These are phyloP conservation scores for Mycena haematopus DNA, from an alignment of 768 basidiomycete genomes.

Conservation along the genomic window DNA sequence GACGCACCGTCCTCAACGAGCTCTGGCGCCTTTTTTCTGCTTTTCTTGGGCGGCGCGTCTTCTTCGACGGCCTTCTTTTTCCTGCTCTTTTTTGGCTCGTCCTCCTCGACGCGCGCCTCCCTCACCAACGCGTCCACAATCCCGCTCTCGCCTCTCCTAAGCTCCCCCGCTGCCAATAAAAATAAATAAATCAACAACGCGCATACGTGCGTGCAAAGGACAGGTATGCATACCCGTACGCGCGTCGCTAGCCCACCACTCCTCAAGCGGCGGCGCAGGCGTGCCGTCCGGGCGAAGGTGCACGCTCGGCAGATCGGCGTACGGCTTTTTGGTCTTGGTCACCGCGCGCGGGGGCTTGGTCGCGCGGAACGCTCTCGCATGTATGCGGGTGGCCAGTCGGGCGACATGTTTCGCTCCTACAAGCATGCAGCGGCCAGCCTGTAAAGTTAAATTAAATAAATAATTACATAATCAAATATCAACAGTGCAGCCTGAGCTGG, in stretches of 20 bases:
- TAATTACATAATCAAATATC: background rate
- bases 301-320: conserved; percentile 51
- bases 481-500: no score
- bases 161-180: background rate
- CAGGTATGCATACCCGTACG: conserved; percentile 6
- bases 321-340: conserved; percentile 49
- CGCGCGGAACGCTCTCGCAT: background rate
- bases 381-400: background rate
- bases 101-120: conserved; percentile 15
- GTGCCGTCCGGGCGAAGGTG: conserved; percentile 39
- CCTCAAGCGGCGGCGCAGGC: conserved; percentile 36
- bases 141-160: background rate
- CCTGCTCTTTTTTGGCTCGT: background rate
- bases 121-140: conserved; percentile 7
- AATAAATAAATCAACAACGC: background rate
- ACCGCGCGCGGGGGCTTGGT: background rate
- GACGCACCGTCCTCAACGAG: conserved; percentile 13
- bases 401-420: conserved; percentile 12
- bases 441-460: background rate
- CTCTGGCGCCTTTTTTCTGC: conserved; percentile 9
- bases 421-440: conserved; percentile 12
- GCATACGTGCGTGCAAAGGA: background rate
- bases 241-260: conserved; percentile 35
- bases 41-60: conserved; percentile 18
- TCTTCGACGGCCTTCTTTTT: background rate